These are phyloP conservation scores for Camelina hispida DNA, from an alignment of 345 rosid species.

Conservation along the genomic window DNA sequence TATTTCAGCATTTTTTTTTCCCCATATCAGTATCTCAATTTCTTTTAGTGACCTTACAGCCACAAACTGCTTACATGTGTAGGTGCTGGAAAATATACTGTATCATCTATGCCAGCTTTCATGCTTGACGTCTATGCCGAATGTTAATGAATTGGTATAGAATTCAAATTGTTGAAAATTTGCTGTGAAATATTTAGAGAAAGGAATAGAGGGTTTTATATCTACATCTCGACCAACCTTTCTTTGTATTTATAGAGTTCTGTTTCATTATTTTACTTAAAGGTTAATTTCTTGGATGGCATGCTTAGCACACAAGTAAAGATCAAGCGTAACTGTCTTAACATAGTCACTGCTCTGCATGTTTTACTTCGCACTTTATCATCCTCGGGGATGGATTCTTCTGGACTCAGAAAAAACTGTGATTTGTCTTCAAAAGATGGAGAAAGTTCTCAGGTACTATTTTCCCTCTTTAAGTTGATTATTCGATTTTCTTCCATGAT, in stretches of 20 bases:
- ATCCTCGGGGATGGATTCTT: conserved; percentile 43
- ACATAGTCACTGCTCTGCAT: conserved; percentile 59
- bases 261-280: conserved; percentile 22
- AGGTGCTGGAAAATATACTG: conserved; percentile 74
- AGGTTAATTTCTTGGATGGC: conserved; percentile 65
- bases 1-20: conserved; percentile 39
- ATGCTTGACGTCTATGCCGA: conserved; percentile 55
- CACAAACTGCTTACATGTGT: conserved; percentile 40
- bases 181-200: conserved; percentile 21
- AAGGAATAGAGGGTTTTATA: conserved; percentile 22
- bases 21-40: conserved; percentile 20
- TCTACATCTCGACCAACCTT: conserved; percentile 9
- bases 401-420: conserved; percentile 40
- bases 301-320: conserved; percentile 56
- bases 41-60: conserved; percentile 27
- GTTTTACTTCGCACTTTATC: conserved; percentile 55
- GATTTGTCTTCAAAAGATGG: conserved; percentile 45
- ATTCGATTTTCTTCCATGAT: conserved; percentile 23
- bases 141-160: conserved; percentile 69
- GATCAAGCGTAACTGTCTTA: conserved; percentile 70
- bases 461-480: conserved; percentile 27
- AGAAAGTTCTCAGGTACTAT: conserved; percentile 64
- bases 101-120: conserved; percentile 64
- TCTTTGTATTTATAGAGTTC: conserved; percentile 22
- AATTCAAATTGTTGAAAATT: conserved; percentile 25